Evolutionary conservation across 768 basidiomycete genomes (phyloP), one percentile per base, ranked within the genome.

Genomic region (Suillus alpinus): DNA sequence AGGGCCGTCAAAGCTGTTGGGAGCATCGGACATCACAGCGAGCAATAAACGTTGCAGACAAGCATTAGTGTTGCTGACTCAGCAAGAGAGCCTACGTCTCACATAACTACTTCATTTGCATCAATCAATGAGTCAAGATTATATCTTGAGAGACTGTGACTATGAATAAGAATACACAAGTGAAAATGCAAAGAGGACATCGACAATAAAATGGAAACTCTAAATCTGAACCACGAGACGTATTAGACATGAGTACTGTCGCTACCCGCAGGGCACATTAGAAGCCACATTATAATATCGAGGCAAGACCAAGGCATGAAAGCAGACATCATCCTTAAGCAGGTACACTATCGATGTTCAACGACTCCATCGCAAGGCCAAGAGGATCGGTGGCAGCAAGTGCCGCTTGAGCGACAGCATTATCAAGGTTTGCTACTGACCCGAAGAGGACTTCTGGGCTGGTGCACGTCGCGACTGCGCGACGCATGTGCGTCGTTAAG

Each of bases 381-480:
- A 88, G 80, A 57, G 87, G 82, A 69, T 88, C 85, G 7, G 78
- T 80, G 4, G 76, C 69, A 12, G 77, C 76, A 34, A 66, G 68
- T 13, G 75, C 73, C 2, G 76, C 69, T 29, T 75, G 75, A 29
- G 67, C 64, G 26, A 71, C 78, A 5, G 77, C 76, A 36, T 52
- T 61, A 0, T 77, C 76, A 44, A 59, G 71, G 67, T 58, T 76
- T 67, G 62, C 76, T 46, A 66, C 75, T 68, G 79, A 77, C 59
- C 86, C 85, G 68, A 94, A 94, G 84, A 93, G 92, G 37, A 94
- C 83, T 70, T 95, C 94, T 10, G 94, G 94, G 58, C 91, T 92
- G 0, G 94, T 95, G 77, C 96, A 97, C 14, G 94, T 88, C 3
- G 96, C 91, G 29, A 98, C 91, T 10, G 97, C 96, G 49, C 96